Conservation (phyloP, 768 basidiomycete genomes). For the Basidioascus undulatus region DNA sequence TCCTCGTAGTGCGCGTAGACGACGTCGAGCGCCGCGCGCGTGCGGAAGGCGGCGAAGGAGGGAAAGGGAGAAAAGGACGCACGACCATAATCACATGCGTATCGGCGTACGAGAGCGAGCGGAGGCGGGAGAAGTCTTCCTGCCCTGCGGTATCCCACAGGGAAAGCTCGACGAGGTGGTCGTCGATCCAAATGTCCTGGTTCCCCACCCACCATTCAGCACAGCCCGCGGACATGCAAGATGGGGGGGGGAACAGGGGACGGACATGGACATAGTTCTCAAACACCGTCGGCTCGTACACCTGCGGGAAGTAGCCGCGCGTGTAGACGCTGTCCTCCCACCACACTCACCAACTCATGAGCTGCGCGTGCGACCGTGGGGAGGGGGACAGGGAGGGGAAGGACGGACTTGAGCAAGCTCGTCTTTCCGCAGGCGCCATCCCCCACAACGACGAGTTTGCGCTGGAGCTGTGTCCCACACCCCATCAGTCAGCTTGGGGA, state of each 20-base stretch:
- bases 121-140: slow-evolving; percentile 80
- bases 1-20: too few species aligned
- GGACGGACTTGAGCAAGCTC: slow-evolving; percentile 6
- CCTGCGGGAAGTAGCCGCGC: slow-evolving; percentile 77
- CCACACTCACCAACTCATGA: slow-evolving; percentile 3
- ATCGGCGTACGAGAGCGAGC: slow-evolving; percentile 88
- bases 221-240: too few species aligned
- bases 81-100: slow-evolving; percentile 86
- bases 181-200: slow-evolving; percentile 27
- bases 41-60: too few species aligned
- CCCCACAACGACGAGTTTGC: slow-evolving; percentile 85
- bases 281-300: slow-evolving; percentile 91
- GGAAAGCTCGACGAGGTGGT: slow-evolving; percentile 67
- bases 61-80: too few species aligned
- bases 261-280: slow-evolving; percentile 96
- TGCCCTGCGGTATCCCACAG: slow-evolving; percentile 96
- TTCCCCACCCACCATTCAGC: too few species aligned
- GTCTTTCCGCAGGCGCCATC: slow-evolving; percentile 73
- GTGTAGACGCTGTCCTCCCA: slow-evolving; percentile 84
- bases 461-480: too few species aligned
- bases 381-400: slow-evolving; percentile 2
- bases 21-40: too few species aligned
- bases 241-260: too few species aligned
- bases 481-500: too few species aligned
- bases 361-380: slow-evolving; percentile 15